These are phyloP conservation scores for Fusarium heterosporum DNA, from an alignment of 2,329 filamentous ascomycete genomes.

Conservation along the genomic window DNA sequence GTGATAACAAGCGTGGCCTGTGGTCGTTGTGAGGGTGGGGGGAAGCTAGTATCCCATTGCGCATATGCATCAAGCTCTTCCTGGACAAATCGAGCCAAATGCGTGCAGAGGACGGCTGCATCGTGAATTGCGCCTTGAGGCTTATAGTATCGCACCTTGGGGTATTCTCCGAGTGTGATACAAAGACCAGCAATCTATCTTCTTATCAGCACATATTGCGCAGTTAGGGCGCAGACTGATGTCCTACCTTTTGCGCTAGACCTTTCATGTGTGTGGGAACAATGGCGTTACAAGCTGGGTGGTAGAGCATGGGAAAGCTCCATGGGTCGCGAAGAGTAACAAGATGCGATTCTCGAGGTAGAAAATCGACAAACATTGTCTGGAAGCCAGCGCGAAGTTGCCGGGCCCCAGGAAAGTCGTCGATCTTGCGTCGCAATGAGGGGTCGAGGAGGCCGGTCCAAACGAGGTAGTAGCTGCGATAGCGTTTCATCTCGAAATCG, in stretches of 20 bases:
- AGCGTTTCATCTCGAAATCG: constrained; percentile 87
- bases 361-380: constrained; percentile 88
- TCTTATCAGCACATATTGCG: constrained; percentile 7
- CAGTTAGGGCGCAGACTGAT: not conserved
- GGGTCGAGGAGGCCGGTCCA: constrained; percentile 85
- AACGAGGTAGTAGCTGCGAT: constrained; percentile 81
- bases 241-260: constrained; percentile 83
- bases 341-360: constrained; percentile 89
- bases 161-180: constrained; percentile 92
- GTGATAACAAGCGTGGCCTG: constrained; percentile 87
- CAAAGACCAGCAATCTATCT: constrained; percentile 71
- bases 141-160: constrained; percentile 90
- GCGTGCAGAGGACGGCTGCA: constrained; percentile 85
- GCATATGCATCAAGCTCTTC: constrained; percentile 91
- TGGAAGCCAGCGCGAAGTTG: constrained; percentile 84
- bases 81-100: constrained; percentile 91
- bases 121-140: constrained; percentile 82
- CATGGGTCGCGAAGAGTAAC: constrained; percentile 93
- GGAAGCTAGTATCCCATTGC: constrained; percentile 85
- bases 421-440: constrained; percentile 77
- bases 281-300: constrained; percentile 87
- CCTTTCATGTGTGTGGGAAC: constrained; percentile 85
- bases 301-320: constrained; percentile 94
- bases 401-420: constrained; percentile 74
- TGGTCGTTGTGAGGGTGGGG: constrained; percentile 80